Evolutionary conservation across 1,284 basidiomycete genomes (phyloP).

Genomic region (Peniophora sp.): DNA sequence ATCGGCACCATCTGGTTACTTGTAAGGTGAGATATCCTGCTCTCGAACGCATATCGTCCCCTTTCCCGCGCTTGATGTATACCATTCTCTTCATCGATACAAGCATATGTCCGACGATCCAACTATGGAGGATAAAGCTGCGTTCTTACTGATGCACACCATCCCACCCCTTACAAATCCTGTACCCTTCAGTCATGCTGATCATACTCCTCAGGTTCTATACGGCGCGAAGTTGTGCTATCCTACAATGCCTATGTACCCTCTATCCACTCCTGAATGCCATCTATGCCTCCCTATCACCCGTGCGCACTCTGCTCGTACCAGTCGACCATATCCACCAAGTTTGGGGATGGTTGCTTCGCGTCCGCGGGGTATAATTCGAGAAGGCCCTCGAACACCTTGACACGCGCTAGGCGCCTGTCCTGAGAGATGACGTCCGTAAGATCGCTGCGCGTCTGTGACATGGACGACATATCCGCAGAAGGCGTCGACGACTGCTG

Average conservation of each 20-base stretch:
- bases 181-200: neutral
- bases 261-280: neutral
- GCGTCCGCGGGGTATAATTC: constrained; percentile 51
- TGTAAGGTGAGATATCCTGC: no score
- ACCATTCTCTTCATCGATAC: neutral
- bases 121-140: neutral
- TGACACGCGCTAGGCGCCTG: constrained; percentile 51
- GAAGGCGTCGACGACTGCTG: neutral
- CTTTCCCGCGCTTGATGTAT: no score
- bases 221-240: neutral
- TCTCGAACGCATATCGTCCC: no score
- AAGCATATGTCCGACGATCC: neutral
- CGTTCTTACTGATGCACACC: neutral
- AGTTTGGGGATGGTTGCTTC: constrained; percentile 47
- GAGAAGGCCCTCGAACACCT: constrained; percentile 61
- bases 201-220: neutral
- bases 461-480: neutral
- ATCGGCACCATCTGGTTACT: no score
- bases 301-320: constrained; percentile 15
- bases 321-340: constrained; percentile 23
- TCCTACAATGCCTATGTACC: neutral
- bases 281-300: constrained; percentile 1
- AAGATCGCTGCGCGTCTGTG: no score
- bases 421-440: constrained; percentile 15
- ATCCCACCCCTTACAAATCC: neutral